Evolutionary conservation across 176 grass and related monocot species (phyloP), one percentile per base, ranked within the genome.

Genomic region (Rhynchospora breviuscula): DNA sequence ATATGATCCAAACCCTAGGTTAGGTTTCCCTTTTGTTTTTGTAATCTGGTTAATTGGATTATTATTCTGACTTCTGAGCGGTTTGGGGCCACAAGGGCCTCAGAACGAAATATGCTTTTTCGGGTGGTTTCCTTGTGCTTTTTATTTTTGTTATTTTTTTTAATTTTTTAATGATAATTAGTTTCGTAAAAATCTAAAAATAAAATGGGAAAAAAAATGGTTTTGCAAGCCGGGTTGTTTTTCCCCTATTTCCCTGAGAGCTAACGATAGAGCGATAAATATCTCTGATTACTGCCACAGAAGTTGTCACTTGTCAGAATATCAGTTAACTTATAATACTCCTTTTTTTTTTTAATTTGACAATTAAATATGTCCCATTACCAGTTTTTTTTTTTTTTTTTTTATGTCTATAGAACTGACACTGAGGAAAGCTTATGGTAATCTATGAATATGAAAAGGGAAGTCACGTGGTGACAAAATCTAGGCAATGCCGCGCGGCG

Each of bases 1-100:
- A 78, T 78, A 57, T 54, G 51, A 66, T 43, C 80, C 80, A 81
- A 81, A 81, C 79, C 79, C 79, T 81, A 81, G 79, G 11, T 81
- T 44, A 1, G 14, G 45, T 67, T 5, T 40, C 40, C 40, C 19
- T 62, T 80, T 80, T 54, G 43, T 53, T 46, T 65, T 65, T 53
- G 43, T 66, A 15, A 10, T 53, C 14, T 59, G 79, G 59, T 13
- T 66, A 46, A 40, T 40, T 40, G 35, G 35, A 40, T 40, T 35
- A 15, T 29, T 29, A 29, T 29, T 29, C 26, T 29, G 26, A 29
- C 26, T 31, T 2, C 6, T 13, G 33, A 44, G 31, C 6, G 49
- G 67, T 72, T 72, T 72, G 45, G 15, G 53, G 45, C 25, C 23
- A 53, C 26, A 52, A 7, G 53, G 10, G 45, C 13, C 8, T 23